phyloP scores from a whole-genome alignment of 2,329 filamentous ascomycete species.

The Ceratocystis variospora region DNA sequence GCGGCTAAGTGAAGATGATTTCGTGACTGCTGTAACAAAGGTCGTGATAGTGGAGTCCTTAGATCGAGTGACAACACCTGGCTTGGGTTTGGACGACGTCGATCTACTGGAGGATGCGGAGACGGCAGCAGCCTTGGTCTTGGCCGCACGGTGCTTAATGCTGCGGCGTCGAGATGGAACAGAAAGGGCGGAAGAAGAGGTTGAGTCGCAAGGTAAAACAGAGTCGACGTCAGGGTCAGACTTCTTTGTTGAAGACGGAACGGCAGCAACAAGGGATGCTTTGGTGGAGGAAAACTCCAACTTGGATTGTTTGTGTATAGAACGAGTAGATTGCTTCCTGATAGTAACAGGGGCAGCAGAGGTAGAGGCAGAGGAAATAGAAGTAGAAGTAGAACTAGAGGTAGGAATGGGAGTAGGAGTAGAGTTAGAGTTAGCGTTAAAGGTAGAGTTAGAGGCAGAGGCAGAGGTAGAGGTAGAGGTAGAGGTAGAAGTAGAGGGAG shows the following conservation, averaged over 20 bases:
- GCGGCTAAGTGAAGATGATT: slow-evolving; percentile 12
- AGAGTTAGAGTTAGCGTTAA: neutral
- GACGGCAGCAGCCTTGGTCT: slow-evolving; percentile 12
- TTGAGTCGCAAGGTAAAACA: neutral
- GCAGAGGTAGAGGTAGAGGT: neutral
- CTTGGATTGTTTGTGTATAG: slow-evolving; percentile 14
- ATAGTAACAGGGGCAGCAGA: neutral
- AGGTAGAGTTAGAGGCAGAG: neutral
- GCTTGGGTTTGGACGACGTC: neutral
- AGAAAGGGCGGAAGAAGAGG: slow-evolving; percentile 4
- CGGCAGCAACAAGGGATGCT: slow-evolving; percentile 3
- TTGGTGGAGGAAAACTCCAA: slow-evolving; percentile 15
- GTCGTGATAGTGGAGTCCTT: slow-evolving; percentile 11
- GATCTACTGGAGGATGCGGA: slow-evolving; percentile 11
- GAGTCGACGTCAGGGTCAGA: neutral
- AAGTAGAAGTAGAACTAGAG: neutral
- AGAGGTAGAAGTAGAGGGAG: neutral
- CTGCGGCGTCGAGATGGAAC: slow-evolving; percentile 9
- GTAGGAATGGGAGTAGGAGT: neutral
- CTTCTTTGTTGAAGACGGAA: neutral
- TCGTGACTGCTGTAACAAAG: slow-evolving; percentile 15
- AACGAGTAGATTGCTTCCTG: neutral
- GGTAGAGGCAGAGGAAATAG: neutral
- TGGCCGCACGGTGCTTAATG: slow-evolving; percentile 16
- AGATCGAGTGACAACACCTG: neutral